Base-by-base conservation (phyloP, 805 yeast genomes). In the Yamadazyma insecticola region DNA sequence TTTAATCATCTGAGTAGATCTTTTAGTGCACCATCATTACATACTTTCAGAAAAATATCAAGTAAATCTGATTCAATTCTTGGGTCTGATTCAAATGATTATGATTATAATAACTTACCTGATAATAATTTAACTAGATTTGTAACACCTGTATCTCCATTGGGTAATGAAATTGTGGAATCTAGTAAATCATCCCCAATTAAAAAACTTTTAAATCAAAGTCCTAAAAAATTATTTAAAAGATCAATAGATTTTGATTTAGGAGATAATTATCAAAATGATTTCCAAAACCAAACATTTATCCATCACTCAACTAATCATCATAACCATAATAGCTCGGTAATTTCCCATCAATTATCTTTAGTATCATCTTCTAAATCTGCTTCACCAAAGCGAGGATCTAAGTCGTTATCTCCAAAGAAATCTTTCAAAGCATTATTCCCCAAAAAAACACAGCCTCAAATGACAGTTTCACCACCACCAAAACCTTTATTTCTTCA, bases 21-120 rank as follows among this genome's bases (percentile, higher is more conserved):
- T 2, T 43, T 43, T 27, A 56, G 66, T 42, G 70, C 69, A 3
- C 70, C 70, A 7, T 61, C 70, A 4, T 48, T 63, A 26, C 63
- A 62, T 35, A 62, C 69, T 4, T 62, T 50, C 39, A 48, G 68
- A 24, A 46, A 57, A 24, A 32, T 29, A n/a, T 33, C 38, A 12
- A 22, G 13, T 13, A 8, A 21, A 8, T 20, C 30, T 4, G 15
- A 28, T 3, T n/a, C 28, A 6, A 23, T 20, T 28, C 12, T 15
- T 16, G 11, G n/a, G 6, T 10, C 15, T 5, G 31, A 20, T 10
- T 12, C 30, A 15, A 13, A 22, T 9, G 20, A 22, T 6, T 23
- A 13, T 7, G n/a, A 9, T n/a, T 4, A 21, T 10, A 14, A 13
- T 4, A 10, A 11, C 17, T 9, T 4, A 6, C n/a, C 36, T n/a